These are phyloP conservation scores for Peronospora farinosa DNA, from an alignment of 352 stramenopile genomes.

Conservation along the genomic window DNA sequence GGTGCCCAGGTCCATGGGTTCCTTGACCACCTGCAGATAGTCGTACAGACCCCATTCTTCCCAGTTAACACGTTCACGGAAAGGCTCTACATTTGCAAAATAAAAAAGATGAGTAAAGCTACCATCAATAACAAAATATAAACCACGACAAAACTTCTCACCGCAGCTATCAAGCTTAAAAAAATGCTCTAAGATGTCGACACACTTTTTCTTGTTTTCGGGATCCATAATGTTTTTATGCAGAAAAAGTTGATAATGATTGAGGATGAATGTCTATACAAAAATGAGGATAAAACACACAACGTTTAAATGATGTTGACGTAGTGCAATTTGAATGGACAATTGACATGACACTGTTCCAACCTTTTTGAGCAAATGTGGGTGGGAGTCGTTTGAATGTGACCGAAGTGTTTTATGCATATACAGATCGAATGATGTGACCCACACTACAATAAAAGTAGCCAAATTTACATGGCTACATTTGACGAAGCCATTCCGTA, in stretches of 20 bases:
- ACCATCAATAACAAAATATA: background rate
- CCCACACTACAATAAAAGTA: too few relatives aligned
- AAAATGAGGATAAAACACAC: constrained; percentile 9
- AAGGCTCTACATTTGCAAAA: constrained; percentile 47
- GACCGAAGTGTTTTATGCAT: too few relatives aligned
- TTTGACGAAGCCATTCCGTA: too few relatives aligned
- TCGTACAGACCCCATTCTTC: constrained; percentile 87
- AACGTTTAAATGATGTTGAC: background rate
- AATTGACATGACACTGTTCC: background rate
- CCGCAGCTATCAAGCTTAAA: constrained; percentile 73
- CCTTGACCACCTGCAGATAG: constrained; percentile 88
- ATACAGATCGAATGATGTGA: too few relatives aligned
- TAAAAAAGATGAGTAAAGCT: background rate
- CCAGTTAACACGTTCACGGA: constrained; percentile 85
- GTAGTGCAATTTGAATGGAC: background rate
- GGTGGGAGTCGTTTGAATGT: too few relatives aligned
- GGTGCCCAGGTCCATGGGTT: constrained; percentile 89
- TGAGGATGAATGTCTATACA: constrained; percentile 1
- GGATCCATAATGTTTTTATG: constrained; percentile 46
- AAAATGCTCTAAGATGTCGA: constrained; percentile 74
- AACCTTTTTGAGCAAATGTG: constrained; percentile 18
- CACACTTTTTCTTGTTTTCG: constrained; percentile 78
- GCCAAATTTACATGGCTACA: too few relatives aligned
- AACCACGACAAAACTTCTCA: constrained; percentile 8
- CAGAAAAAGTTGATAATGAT: background rate